These are phyloP conservation scores for Leccinum ochraceum DNA, from an alignment of 768 basidiomycete species.

Conservation along the genomic window DNA sequence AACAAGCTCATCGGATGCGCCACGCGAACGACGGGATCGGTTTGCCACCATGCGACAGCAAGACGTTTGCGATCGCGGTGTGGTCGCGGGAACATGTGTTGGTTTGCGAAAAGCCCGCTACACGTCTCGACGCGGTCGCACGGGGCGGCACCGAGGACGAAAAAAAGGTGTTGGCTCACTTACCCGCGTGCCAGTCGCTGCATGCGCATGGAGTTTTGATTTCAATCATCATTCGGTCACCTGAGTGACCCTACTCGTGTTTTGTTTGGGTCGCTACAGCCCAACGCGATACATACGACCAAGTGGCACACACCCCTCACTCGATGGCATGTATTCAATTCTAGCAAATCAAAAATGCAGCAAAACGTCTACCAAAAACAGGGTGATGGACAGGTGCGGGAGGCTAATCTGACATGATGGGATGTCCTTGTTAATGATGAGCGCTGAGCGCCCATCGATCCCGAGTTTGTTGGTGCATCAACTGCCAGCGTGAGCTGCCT, in stretches of 20 bases:
- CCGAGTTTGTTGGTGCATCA: slow-evolving; percentile 25
- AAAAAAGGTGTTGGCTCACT: slow-evolving; percentile 4
- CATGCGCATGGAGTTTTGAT: slow-evolving; percentile 3
- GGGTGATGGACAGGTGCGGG: slow-evolving; percentile 13
- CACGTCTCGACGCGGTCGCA: slow-evolving; percentile 4
- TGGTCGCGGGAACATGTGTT: slow-evolving; percentile 27
- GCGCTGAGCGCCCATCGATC: slow-evolving; percentile 13
- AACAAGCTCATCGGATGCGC: slow-evolving; percentile 5
- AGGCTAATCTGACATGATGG: slow-evolving; percentile 26
- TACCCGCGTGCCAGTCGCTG: slow-evolving; percentile 6
- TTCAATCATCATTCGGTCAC: neutral
- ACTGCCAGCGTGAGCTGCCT: slow-evolving; percentile 23
- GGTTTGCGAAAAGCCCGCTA: slow-evolving; percentile 13
- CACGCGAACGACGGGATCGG: slow-evolving; percentile 13
- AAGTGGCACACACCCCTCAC: slow-evolving; percentile 12
- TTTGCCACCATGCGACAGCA: slow-evolving; percentile 14
- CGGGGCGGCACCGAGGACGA: slow-evolving; percentile 5
- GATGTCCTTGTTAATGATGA: slow-evolving; percentile 12
- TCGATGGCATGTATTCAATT: slow-evolving; percentile 6
- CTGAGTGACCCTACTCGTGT: neutral
- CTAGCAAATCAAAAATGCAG: slow-evolving; percentile 8
- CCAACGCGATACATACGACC: neutral
- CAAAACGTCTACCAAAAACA: slow-evolving; percentile 19
- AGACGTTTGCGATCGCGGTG: slow-evolving; percentile 25
- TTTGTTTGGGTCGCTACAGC: neutral